A percentile compares a stretch with the other conserved stretches of the same genome.
Evolutionary conservation across 73 alveolate species (phyloP).

Genomic region (Paramecium biaurelia): DNA sequence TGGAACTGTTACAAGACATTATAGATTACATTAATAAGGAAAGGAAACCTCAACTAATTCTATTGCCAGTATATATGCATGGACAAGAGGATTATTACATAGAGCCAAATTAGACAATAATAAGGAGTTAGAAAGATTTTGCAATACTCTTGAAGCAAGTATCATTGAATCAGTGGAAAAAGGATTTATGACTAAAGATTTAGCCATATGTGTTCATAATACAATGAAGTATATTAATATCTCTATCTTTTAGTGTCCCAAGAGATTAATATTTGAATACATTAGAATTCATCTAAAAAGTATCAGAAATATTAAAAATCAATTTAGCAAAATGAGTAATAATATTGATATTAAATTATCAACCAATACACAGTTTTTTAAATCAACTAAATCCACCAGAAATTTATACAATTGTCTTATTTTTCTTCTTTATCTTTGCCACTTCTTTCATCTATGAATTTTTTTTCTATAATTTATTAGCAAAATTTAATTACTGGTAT

Average conservation of each 20-base stretch:
- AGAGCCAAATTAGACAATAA: constrained; percentile 81
- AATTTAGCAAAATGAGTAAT: constrained; percentile 20
- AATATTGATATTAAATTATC: background rate
- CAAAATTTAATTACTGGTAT: background rate
- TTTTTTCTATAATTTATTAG: background rate
- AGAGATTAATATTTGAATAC: constrained; percentile 66
- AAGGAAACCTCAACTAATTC: constrained; percentile 86
- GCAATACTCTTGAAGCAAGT: constrained; percentile 75
- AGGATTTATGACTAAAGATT: constrained; percentile 89
- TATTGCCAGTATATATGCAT: constrained; percentile 85
- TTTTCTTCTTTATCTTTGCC: background rate
- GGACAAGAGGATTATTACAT: constrained; percentile 85
- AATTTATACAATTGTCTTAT: background rate
- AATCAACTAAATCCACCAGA: background rate
- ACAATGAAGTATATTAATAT: background rate
- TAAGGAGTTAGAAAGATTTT: constrained; percentile 56
- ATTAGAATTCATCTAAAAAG: constrained; percentile 48
- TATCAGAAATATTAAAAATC: constrained; percentile 53
- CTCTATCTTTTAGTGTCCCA: constrained; percentile 18
- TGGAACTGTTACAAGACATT: constrained; percentile 91
- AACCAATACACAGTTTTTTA: background rate
- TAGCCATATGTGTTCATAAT: constrained; percentile 81
- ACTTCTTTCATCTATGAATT: background rate
- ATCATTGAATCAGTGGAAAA: constrained; percentile 70
- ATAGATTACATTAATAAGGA: constrained; percentile 78